phyloP scores from a whole-genome alignment of 306 rosid species.

The Prunus dulcis region DNA sequence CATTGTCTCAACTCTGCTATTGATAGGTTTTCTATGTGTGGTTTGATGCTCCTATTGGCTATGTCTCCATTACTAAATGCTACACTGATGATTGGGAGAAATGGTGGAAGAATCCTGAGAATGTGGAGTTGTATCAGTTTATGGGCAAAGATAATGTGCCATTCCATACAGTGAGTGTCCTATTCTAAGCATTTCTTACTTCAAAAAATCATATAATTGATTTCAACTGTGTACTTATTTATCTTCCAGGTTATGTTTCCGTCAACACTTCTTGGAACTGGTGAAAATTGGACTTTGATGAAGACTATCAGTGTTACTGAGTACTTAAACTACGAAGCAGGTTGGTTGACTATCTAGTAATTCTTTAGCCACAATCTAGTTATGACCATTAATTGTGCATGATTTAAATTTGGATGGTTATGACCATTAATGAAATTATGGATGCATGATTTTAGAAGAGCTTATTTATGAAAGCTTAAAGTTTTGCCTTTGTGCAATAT shows the following conservation, averaged over 20 bases:
- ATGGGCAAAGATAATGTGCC: slow-evolving; percentile 99
- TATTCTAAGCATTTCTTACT: background rate
- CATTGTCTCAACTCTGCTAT: slow-evolving; percentile 11
- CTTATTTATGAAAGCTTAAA: background rate
- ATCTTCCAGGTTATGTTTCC: slow-evolving; percentile 91
- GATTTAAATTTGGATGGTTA: background rate
- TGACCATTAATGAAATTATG: background rate
- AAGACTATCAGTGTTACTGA: slow-evolving; percentile 97
- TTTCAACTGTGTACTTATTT: background rate
- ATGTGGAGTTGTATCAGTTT: slow-evolving; percentile 89
- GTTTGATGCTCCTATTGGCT: slow-evolving; percentile 98
- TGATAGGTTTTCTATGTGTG: slow-evolving; percentile 92
- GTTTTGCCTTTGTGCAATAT: background rate
- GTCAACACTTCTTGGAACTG: slow-evolving; percentile 86
- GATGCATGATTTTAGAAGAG: too few relatives aligned
- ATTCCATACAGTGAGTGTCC: slow-evolving; percentile 80
- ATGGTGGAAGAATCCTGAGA: slow-evolving; percentile 98
- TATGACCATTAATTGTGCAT: background rate
- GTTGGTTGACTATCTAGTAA: slow-evolving; percentile 23
- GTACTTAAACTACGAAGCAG: slow-evolving; percentile 92
- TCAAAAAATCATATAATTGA: background rate
- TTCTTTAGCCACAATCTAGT: background rate
- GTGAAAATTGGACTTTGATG: slow-evolving; percentile 92
- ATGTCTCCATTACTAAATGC: slow-evolving; percentile 88
- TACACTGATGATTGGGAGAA: slow-evolving; percentile 89